Conservation (phyloP, 352 stramenopile genomes). For the Globisporangium nagaii region DNA sequence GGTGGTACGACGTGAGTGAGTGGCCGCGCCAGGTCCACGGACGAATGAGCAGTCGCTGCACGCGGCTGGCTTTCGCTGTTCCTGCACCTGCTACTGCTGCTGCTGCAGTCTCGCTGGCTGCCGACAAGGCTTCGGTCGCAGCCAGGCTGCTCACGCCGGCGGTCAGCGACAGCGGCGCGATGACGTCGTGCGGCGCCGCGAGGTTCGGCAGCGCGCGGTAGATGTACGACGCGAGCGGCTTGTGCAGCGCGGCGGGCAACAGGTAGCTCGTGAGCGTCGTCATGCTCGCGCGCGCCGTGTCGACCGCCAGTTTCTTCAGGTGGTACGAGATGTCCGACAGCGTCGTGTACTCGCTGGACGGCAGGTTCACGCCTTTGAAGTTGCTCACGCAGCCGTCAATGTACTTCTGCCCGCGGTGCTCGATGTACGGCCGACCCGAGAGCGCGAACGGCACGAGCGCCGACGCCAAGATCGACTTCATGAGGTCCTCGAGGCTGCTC, state of each 20-base stretch:
- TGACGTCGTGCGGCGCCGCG: conserved; percentile 37
- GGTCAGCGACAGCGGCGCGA: conserved; percentile 25
- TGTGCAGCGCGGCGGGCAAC: conserved; percentile 32
- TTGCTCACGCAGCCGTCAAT: conserved; percentile 70
- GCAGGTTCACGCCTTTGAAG: conserved; percentile 52
- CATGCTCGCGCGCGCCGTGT: conserved; percentile 31
- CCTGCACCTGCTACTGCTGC: too few species aligned
- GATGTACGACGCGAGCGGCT: conserved; percentile 38
- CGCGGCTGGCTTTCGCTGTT: not conserved
- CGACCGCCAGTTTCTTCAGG: conserved; percentile 33
- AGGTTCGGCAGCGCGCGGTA: conserved; percentile 38
- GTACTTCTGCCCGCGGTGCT: conserved; percentile 59
- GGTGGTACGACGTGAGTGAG: conserved; percentile 42
- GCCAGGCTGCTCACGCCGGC: not conserved
- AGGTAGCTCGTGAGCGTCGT: conserved; percentile 32
- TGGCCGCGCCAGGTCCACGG: conserved; percentile 63
- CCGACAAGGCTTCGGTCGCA: not conserved
- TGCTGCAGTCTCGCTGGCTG: not conserved
- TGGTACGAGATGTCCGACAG: conserved; percentile 52
- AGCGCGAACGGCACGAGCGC: conserved; percentile 64
- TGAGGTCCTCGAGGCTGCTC: conserved; percentile 53
- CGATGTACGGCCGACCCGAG: conserved; percentile 51
- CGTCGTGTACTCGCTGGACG: conserved; percentile 51
- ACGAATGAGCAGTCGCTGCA: conserved; percentile 43
- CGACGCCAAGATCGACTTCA: conserved; percentile 59